Conservation (phyloP, 2,329 filamentous ascomycete species). For the Fusarium sp. region DNA sequence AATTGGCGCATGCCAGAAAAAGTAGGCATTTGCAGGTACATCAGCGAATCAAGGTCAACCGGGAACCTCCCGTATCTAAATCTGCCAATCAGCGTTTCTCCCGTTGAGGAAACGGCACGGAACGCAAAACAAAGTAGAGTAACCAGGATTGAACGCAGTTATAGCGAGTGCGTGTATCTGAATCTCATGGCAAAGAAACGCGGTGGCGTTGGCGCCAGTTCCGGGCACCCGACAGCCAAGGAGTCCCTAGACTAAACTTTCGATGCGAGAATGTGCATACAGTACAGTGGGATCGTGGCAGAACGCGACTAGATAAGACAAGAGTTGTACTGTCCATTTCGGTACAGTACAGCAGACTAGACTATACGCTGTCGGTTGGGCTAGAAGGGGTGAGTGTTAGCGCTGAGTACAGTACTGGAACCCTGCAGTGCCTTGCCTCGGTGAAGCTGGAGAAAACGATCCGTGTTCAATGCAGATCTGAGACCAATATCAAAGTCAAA, state of each 20-base stretch:
- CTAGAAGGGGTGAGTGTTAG: not conserved
- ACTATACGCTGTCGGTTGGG: not conserved
- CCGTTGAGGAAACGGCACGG: constrained; percentile 17
- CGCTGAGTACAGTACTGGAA: not conserved
- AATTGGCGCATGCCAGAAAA: constrained; percentile 10
- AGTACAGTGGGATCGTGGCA: not conserved
- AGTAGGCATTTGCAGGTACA: not conserved
- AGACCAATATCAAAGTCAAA: not conserved
- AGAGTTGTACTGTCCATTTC: not conserved
- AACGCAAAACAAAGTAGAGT: constrained; percentile 18
- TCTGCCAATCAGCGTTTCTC: constrained; percentile 7
- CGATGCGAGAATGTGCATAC: not conserved
- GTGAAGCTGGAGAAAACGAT: not conserved
- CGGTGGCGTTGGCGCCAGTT: constrained; percentile 21
- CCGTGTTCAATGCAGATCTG: not conserved
- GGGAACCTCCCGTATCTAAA: not conserved
- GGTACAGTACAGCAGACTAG: not conserved
- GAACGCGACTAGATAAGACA: not conserved
- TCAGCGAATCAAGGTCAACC: not conserved
- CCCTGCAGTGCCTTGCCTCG: not conserved
- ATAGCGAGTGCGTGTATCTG: not conserved
- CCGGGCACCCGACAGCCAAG: not conserved
- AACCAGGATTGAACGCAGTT: not conserved
- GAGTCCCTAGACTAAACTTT: constrained; percentile 1
- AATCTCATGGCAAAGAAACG: constrained; percentile 1